Percentiles rank a stretch among this genome's conserved stretches.
Evolutionary conservation across 805 yeast species (phyloP).

Genomic region (Saccharomycopsis fibuligera): DNA sequence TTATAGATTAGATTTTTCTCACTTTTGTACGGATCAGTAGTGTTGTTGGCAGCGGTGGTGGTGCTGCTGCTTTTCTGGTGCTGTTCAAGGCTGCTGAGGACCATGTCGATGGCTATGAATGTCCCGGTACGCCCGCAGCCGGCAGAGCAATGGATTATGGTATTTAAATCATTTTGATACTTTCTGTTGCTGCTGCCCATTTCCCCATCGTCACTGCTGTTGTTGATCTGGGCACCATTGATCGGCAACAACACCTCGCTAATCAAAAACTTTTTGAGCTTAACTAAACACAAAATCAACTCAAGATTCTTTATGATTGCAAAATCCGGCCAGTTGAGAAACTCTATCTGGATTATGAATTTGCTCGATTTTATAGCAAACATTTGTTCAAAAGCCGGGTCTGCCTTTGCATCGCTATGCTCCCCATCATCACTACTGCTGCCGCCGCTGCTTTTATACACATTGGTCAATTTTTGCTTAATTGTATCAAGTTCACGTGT

Average conservation of each 20-base stretch:
- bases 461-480: too few relatives aligned
- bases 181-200: not conserved
- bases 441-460: too few relatives aligned
- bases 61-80: too few relatives aligned
- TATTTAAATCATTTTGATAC: too few relatives aligned
- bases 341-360: not conserved
- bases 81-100: conserved; percentile 16
- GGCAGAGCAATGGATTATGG: conserved; percentile 84
- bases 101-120: conserved; percentile 63
- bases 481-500: too few relatives aligned
- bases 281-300: not conserved
- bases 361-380: not conserved
- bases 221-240: not conserved
- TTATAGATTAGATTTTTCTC: conserved; percentile 35
- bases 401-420: not conserved
- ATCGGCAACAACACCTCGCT: not conserved
- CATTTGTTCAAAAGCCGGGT: not conserved
- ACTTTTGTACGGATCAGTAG: not conserved
- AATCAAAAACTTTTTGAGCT: not conserved
- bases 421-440: not conserved
- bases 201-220: too few relatives aligned
- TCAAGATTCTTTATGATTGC: not conserved
- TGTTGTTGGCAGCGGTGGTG: too few relatives aligned
- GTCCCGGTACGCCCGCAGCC: conserved; percentile 98
- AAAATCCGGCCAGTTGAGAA: not conserved